These are phyloP conservation scores for Kregervanrija pseudodelftensis DNA, from an alignment of 805 yeast species.

Conservation along the genomic window DNA sequence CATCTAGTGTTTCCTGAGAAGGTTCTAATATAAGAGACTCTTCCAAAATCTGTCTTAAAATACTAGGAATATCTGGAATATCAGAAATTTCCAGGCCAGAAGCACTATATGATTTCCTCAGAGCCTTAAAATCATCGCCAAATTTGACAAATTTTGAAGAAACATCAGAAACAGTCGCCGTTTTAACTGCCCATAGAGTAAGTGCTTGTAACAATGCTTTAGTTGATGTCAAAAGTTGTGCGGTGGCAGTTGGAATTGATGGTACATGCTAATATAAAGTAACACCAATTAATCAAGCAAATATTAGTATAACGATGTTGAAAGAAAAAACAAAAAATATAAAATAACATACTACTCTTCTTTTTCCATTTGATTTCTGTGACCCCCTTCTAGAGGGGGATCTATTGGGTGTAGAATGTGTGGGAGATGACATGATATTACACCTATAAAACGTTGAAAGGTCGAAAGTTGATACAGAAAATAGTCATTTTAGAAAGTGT, in stretches of 20 bases:
- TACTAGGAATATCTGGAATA: constrained; percentile 84
- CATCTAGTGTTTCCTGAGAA: constrained; percentile 72
- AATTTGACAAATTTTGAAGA: constrained; percentile 86
- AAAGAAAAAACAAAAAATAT: no score
- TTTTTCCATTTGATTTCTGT: constrained; percentile 3
- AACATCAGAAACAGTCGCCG: constrained; percentile 76
- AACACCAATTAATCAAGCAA: background rate
- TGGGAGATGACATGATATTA: no score
- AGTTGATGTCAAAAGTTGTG: constrained; percentile 68
- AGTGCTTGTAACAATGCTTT: constrained; percentile 80
- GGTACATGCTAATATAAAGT: constrained; percentile 45
- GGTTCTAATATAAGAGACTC: constrained; percentile 81
- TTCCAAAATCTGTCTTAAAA: constrained; percentile 72
- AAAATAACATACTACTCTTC: constrained; percentile 6
- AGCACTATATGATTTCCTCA: constrained; percentile 68
- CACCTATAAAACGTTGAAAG: no score
- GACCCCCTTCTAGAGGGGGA: background rate
- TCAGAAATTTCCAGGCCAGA: constrained; percentile 79
- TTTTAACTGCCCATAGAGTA: constrained; percentile 82
- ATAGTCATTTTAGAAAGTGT: no score
- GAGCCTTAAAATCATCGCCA: constrained; percentile 88
- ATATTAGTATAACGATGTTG: background rate
- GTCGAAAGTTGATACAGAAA: no score
- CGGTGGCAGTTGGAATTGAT: constrained; percentile 57
- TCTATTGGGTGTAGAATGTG: no score